Conservation (phyloP, 768 basidiomycete species). For the Pholiota molesta region DNA sequence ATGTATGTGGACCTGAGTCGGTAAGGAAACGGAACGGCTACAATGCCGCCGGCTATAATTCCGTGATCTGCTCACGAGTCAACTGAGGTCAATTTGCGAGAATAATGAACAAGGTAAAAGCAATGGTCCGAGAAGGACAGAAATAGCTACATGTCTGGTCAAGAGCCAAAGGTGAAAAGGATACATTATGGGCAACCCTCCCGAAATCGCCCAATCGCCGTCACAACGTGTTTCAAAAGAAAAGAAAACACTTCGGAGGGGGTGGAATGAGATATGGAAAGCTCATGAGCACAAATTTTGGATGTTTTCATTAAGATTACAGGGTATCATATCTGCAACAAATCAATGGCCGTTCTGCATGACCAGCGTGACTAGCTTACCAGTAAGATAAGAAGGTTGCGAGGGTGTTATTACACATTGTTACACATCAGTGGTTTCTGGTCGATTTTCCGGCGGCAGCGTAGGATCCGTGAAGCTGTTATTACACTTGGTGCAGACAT, state of each 20-base stretch:
- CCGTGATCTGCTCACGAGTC: slow-evolving; percentile 11
- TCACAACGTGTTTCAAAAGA: background rate
- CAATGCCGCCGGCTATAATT: slow-evolving; percentile 10
- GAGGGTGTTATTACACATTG: background rate
- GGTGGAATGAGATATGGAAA: background rate
- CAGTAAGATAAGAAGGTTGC: slow-evolving; percentile 1
- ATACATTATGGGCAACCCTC: background rate
- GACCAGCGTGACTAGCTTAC: background rate
- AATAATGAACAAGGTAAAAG: background rate
- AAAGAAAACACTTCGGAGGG: background rate
- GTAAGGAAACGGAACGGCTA: slow-evolving; percentile 6
- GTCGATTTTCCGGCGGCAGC: slow-evolving; percentile 48
- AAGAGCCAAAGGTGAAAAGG: background rate
- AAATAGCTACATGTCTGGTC: background rate
- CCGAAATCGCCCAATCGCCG: background rate
- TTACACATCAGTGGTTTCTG: slow-evolving; percentile 21
- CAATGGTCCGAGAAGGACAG: background rate
- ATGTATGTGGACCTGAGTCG: background rate
- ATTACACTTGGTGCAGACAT: slow-evolving; percentile 84
- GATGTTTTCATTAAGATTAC: slow-evolving; percentile 13
- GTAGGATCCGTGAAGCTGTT: slow-evolving; percentile 75
- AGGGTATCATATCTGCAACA: slow-evolving; percentile 16
- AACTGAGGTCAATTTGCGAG: background rate
- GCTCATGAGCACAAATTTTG: background rate
- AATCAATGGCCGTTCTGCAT: background rate